These are phyloP conservation scores for Paecilomyces niveus DNA, from an alignment of 2,329 filamentous ascomycete genomes.

Conservation along the genomic window DNA sequence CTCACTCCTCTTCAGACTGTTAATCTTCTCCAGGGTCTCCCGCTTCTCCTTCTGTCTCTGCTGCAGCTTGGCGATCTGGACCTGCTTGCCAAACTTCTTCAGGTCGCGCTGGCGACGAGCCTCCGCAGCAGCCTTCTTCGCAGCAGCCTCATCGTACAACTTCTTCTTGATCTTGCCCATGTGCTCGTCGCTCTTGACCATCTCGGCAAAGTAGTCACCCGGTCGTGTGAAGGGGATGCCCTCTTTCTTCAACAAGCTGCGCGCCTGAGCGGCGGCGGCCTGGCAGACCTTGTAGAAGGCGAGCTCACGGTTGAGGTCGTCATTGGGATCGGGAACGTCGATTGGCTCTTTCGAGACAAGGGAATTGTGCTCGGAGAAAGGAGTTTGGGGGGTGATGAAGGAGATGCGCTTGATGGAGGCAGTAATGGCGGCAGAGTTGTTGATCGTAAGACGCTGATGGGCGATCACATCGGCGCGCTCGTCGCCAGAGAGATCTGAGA, in stretches of 20 bases:
- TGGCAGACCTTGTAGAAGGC: slow-evolving; percentile 89
- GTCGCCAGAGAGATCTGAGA: slow-evolving; percentile 76
- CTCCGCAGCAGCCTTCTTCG: slow-evolving; percentile 87
- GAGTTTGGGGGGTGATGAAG: slow-evolving; percentile 52
- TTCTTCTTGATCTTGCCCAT: slow-evolving; percentile 96
- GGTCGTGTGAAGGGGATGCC: slow-evolving; percentile 80
- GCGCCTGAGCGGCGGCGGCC: slow-evolving; percentile 66
- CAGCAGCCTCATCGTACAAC: slow-evolving; percentile 82
- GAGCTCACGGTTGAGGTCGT: slow-evolving; percentile 86
- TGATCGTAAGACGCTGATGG: slow-evolving; percentile 90
- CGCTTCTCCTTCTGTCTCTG: slow-evolving; percentile 89
- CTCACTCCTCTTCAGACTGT: slow-evolving; percentile 89
- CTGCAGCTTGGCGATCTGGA: slow-evolving; percentile 92
- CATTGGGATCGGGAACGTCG: slow-evolving; percentile 73
- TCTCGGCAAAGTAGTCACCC: slow-evolving; percentile 95
- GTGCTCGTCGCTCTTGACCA: slow-evolving; percentile 97
- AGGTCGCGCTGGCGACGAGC: slow-evolving; percentile 86
- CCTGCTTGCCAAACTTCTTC: slow-evolving; percentile 99
- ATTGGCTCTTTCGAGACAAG: slow-evolving; percentile 63
- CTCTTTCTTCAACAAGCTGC: slow-evolving; percentile 70
- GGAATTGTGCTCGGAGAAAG: slow-evolving; percentile 78
- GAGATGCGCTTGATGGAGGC: slow-evolving; percentile 64
- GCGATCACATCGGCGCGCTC: slow-evolving; percentile 82
- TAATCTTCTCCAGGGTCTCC: slow-evolving; percentile 92
- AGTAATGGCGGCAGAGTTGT: slow-evolving; percentile 84